Percentiles rank a stretch among this genome's conserved stretches.
phyloP scores from a whole-genome alignment of 73 alveolate species.

The Durusdinium trenchii region DNA sequence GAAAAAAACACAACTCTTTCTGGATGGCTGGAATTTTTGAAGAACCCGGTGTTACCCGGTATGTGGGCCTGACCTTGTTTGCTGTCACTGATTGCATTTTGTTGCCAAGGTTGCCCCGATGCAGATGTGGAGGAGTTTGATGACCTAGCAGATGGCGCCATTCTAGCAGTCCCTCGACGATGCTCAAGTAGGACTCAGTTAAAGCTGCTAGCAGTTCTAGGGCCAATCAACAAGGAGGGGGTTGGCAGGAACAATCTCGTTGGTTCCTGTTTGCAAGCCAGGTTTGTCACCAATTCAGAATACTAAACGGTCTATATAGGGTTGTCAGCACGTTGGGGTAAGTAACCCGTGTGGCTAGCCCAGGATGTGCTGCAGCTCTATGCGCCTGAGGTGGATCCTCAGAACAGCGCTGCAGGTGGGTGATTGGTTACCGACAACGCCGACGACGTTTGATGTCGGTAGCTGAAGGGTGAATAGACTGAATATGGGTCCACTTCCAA shows the following conservation, averaged over 20 bases:
- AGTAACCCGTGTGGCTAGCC: background rate
- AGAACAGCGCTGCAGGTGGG: conserved; percentile 63
- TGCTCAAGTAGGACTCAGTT: too few relatives aligned
- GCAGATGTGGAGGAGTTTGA: conserved; percentile 91
- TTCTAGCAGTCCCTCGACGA: conserved; percentile 33
- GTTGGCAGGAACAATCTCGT: too few relatives aligned
- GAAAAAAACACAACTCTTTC: background rate
- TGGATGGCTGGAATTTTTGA: too few relatives aligned
- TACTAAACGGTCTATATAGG: background rate
- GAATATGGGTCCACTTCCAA: background rate
- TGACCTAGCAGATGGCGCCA: conserved; percentile 91
- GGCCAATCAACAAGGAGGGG: background rate
- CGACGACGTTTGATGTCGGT: background rate
- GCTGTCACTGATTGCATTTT: too few relatives aligned
- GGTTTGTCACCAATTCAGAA: background rate
- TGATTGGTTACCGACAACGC: background rate
- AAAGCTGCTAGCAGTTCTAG: background rate
- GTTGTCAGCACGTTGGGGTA: background rate
- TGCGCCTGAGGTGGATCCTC: conserved; percentile 83
- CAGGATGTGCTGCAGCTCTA: conserved; percentile 74
- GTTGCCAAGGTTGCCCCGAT: conserved; percentile 70
- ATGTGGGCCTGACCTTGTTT: too few relatives aligned
- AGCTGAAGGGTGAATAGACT: background rate
- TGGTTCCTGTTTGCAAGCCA: background rate
- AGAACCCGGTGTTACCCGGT: background rate